A percentile compares a stretch with the other conserved stretches of the same genome.
These are phyloP conservation scores for Xylona heveae DNA, from an alignment of 495 filamentous ascomycete species.

Conservation along the genomic window DNA sequence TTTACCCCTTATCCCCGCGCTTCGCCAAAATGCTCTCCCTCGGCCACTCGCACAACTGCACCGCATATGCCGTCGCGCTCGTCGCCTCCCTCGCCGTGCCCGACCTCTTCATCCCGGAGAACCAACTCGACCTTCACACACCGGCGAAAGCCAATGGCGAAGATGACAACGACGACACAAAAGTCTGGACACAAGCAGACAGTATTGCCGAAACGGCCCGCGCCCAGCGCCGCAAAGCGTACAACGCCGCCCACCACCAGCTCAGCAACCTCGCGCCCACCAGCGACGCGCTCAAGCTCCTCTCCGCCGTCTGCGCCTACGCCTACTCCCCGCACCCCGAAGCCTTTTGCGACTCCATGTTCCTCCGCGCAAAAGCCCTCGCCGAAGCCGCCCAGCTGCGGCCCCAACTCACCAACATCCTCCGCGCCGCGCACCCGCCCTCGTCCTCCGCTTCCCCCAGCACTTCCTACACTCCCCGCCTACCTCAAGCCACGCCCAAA, in stretches of 20 bases:
- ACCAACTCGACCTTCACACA: conserved; percentile 38
- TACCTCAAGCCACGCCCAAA: conserved; percentile 40
- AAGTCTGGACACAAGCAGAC: conserved; percentile 41
- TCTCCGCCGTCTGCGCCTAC: conserved; percentile 65
- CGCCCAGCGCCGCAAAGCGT: conserved; percentile 42
- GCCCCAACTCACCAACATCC: conserved; percentile 58
- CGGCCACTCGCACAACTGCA: conserved; percentile 62
- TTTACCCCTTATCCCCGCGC: conserved; percentile 75
- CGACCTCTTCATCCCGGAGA: conserved; percentile 73
- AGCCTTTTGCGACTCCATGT: conserved; percentile 58
- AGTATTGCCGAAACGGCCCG: conserved; percentile 45
- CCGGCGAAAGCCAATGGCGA: too few relatives aligned
- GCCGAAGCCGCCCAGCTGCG: conserved; percentile 70
- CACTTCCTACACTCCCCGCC: conserved; percentile 12
- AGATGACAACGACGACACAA: conserved; percentile 21
- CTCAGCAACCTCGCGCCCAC: conserved; percentile 65
- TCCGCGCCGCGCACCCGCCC: conserved; percentile 54
- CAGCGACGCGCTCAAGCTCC: conserved; percentile 75
- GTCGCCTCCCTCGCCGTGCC: conserved; percentile 76
- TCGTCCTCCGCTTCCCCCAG: conserved; percentile 56
- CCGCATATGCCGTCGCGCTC: conserved; percentile 72
- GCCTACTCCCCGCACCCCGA: conserved; percentile 51
- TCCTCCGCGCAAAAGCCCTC: conserved; percentile 66
- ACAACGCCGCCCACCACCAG: conserved; percentile 51
- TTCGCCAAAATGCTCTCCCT: conserved; percentile 80